phyloP scores from a whole-genome alignment of 225 moss, liverwort and hornwort genomes.

The Marchantia paleacea region DNA sequence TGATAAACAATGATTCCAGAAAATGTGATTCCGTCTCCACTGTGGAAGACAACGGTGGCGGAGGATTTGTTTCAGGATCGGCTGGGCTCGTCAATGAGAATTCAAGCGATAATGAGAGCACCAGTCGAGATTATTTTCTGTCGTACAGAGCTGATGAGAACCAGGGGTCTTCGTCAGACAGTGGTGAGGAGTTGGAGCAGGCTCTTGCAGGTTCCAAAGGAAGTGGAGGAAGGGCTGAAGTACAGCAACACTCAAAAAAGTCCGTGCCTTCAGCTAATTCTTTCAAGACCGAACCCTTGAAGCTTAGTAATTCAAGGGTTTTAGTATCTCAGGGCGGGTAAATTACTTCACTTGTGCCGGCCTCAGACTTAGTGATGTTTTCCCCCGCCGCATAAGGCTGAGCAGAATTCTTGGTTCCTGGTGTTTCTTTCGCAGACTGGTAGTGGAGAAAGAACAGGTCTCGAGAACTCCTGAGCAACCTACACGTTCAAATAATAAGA shows the following conservation, averaged over 20 bases:
- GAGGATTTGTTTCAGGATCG: background rate
- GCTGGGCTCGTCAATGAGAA: background rate
- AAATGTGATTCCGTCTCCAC: background rate
- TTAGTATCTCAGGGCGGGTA: slow-evolving; percentile 4
- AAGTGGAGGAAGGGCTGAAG: background rate
- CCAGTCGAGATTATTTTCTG: background rate
- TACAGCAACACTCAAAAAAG: background rate
- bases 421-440: slow-evolving; percentile 19
- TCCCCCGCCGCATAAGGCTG: background rate
- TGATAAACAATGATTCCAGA: background rate
- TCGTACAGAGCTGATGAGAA: background rate
- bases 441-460: background rate
- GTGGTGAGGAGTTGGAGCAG: background rate
- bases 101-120: background rate
- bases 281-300: background rate
- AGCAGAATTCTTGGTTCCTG: slow-evolving; percentile 24
- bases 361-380: background rate
- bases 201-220: background rate
- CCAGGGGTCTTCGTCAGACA: background rate
- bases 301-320: background rate
- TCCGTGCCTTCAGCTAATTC: background rate
- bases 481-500: background rate
- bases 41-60: background rate
- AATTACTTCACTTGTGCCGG: background rate
- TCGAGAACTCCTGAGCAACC: background rate